These are phyloP conservation scores for Diacronema lutheri DNA, from an alignment of 78 protist genomes.

Conservation along the genomic window DNA sequence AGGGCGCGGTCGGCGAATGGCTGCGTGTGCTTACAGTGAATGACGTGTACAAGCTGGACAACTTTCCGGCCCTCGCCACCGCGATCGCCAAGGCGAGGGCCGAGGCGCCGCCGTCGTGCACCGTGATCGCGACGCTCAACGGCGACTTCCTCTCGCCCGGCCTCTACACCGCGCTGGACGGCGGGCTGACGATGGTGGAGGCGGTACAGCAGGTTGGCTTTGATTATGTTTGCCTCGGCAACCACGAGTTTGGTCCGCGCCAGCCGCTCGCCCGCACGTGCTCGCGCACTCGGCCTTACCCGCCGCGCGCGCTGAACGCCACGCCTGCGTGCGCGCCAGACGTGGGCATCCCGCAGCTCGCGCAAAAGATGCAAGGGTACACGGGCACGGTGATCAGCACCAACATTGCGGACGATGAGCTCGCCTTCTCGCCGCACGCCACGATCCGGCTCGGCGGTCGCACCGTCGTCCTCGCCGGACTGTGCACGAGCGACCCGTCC, in stretches of 20 bases:
- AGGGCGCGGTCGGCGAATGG: neutral
- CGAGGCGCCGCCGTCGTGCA: neutral
- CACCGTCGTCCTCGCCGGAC: neutral
- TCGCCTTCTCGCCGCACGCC: neutral
- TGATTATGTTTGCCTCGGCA: neutral
- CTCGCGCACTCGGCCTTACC: no score
- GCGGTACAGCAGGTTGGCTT: neutral
- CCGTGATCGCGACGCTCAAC: neutral
- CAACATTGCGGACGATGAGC: neutral
- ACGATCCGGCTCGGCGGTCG: neutral
- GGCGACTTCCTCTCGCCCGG: slow-evolving; percentile 16
- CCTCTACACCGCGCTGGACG: neutral
- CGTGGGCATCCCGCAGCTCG: neutral
- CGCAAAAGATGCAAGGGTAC: neutral
- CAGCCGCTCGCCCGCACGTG: no score
- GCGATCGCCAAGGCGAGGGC: neutral
- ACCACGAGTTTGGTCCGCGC: slow-evolving; percentile 5
- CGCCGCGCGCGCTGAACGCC: no score
- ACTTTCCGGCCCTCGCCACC: neutral
- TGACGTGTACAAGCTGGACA: slow-evolving; percentile 2
- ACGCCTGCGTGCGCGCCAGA: no score
- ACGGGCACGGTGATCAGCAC: neutral
- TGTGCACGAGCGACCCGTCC: neutral
- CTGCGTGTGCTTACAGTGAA: neutral
- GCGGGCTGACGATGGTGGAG: neutral